phyloP scores from a whole-genome alignment of 306 rosid genomes.

The Rosa persica region DNA sequence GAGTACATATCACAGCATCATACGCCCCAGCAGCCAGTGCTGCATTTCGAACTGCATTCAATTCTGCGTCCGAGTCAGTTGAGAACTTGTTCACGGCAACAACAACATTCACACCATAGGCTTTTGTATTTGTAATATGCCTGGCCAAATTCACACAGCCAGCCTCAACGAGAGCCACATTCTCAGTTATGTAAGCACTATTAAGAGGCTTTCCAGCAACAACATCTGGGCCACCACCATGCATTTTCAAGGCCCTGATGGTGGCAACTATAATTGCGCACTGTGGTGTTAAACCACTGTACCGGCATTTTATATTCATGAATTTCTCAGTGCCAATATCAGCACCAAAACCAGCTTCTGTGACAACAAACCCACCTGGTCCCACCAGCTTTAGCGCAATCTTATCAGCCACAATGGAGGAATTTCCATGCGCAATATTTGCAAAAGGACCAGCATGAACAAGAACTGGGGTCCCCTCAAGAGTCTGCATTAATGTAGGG shows the following conservation, averaged over 20 bases:
- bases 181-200: conserved; percentile 79
- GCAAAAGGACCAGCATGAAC: conserved; percentile 99
- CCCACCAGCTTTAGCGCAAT: conserved; percentile 94
- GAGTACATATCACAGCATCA: conserved; percentile 86
- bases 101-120: conserved; percentile 89
- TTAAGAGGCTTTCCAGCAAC: conserved; percentile 95
- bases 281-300: conserved; percentile 90
- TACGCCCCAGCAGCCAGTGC: conserved; percentile 86
- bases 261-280: conserved; percentile 95
- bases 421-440: conserved; percentile 96
- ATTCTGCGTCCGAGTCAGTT: conserved; percentile 86
- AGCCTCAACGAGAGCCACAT: conserved; percentile 77
- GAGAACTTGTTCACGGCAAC: conserved; percentile 90
- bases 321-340: conserved; percentile 97
- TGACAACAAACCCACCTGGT: conserved; percentile 94
- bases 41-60: conserved; percentile 63
- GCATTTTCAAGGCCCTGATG: conserved; percentile 92
- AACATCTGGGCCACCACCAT: conserved; percentile 95
- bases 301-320: conserved; percentile 92
- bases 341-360: conserved; percentile 99
- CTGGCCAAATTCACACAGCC: conserved; percentile 91
- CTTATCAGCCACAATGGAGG: conserved; percentile 97
- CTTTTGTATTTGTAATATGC: conserved; percentile 72
- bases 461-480: conserved; percentile 97
- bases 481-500: conserved; percentile 99